Base-by-base conservation (phyloP, 2,329 filamentous ascomycete species). In the Fusarium albosuccineum region DNA sequence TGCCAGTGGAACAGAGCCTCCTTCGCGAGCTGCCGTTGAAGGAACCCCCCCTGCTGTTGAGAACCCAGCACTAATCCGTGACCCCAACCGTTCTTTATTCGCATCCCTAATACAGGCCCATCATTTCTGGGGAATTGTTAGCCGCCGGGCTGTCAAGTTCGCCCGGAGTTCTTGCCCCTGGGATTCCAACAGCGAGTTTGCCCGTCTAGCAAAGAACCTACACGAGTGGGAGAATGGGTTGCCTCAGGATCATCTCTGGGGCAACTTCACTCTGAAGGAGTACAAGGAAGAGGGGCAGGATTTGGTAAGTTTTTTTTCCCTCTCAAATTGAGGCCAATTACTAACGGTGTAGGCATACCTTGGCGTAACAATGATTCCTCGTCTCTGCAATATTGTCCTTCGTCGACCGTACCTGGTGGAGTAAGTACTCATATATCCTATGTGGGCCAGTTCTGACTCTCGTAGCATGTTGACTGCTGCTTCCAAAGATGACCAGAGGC, bases 381-480 rank as follows among this genome's bases (percentile, higher is more conserved):
- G 85, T 4, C 80, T 88, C 6, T 87, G 85, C 71, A 86, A 87
- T 59, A 87, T 88, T 55, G 82, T 88, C 13, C 75, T 87, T 22
- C 81, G 86, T 16, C 83, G 84, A 55, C 81, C 84, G n/a, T 87
- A 87, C 68, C 70, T 87, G 42, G 76, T 80, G 46, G 82, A 86
- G 84, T 86, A 75, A 50, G 81, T 66, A 13, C 17, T 17, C 14
- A n/a, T 26, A 10, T 2, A 33, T 36, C 7, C 14, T 14, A 16
- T 9, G 5, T 9, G 14, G 7, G 5, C n/a, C 22, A 37, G 14
- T 9, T 17, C 64, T 68, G 16, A 68, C 22, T 41, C 17, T n/a
- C 46, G 1, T 41, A 86, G 83, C 30, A 82, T 85, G 66, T 79
- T 85, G 42, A 80, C 78, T 5, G 69, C 79, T 26, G 76, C 80